A percentile compares a stretch with the other conserved stretches of the same genome.
These are phyloP conservation scores for Cymodocea nodosa DNA, from an alignment of 116 monocot species.

Conservation along the genomic window DNA sequence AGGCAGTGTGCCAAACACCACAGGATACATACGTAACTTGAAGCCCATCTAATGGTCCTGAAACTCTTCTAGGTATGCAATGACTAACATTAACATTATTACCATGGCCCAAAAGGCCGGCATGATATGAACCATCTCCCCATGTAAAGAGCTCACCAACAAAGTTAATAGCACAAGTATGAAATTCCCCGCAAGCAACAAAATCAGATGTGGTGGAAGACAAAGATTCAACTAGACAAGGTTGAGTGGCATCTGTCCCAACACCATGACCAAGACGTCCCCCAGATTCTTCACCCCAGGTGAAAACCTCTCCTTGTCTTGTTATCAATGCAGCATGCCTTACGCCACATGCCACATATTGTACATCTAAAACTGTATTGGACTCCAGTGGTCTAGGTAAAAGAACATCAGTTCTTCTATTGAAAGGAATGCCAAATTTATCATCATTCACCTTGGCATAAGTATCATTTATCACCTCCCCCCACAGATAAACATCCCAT, in stretches of 20 bases:
- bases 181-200: constrained; percentile 77
- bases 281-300: constrained; percentile 97
- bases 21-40: constrained; percentile 63
- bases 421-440: constrained; percentile 16
- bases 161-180: constrained; percentile 54
- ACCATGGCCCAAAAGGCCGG: constrained; percentile 76
- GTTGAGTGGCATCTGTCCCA: constrained; percentile 45
- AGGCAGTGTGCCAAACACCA: constrained; percentile 86
- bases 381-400: constrained; percentile 80
- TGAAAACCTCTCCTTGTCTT: constrained; percentile 75
- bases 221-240: constrained; percentile 74
- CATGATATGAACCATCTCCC: constrained; percentile 78
- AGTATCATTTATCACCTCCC: constrained; percentile 50
- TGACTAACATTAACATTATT: constrained; percentile 57
- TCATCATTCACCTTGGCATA: constrained; percentile 20
- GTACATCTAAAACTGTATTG: constrained; percentile 77
- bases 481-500: constrained; percentile 95
- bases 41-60: constrained; percentile 51
- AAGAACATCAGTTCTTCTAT: constrained; percentile 57
- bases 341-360: constrained; percentile 73
- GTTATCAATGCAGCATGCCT: constrained; percentile 83
- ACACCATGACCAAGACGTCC: constrained; percentile 95
- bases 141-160: constrained; percentile 71
- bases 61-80: constrained; percentile 84
- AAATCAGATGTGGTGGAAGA: constrained; percentile 29